A percentile compares a stretch with the other conserved stretches of the same genome.
Evolutionary conservation across 2,329 filamentous ascomycete species (phyloP).

Genomic region (Dendryphion nanum): DNA sequence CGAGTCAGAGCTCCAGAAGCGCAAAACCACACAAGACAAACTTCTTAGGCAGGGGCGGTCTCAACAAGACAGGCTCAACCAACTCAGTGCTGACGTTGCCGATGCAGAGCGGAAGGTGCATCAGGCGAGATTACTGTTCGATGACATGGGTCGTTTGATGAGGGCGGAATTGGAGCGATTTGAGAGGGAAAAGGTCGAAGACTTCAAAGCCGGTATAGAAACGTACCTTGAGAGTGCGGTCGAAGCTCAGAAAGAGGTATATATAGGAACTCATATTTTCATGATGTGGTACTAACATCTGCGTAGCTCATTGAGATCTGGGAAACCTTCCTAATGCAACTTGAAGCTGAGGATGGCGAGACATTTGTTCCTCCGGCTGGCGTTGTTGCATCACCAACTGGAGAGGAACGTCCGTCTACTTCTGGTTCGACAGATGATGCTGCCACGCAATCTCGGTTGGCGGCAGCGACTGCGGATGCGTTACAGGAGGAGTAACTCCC

Average conservation of each 20-base stretch:
- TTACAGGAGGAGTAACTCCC: too few species aligned
- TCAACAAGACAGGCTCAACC: conserved; percentile 91
- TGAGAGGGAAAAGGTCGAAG: conserved; percentile 95
- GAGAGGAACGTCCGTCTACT: conserved; percentile 1
- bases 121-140: conserved; percentile 84
- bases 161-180: conserved; percentile 87
- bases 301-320: conserved; percentile 76
- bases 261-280: background rate
- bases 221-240: conserved; percentile 96
- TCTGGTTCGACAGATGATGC: too few species aligned
- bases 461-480: too few species aligned
- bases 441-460: too few species aligned
- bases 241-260: conserved; percentile 96
- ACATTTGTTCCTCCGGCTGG: conserved; percentile 43
- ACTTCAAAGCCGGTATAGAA: conserved; percentile 97
- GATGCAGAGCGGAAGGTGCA: conserved; percentile 93
- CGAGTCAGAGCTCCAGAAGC: conserved; percentile 87
- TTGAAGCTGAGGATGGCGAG: conserved; percentile 82
- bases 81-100: conserved; percentile 88
- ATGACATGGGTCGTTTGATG: conserved; percentile 97
- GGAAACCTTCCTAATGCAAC: conserved; percentile 96
- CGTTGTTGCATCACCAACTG: conserved; percentile 30
- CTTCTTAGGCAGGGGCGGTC: conserved; percentile 91
- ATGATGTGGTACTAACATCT: conserved; percentile 10
- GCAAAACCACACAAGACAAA: conserved; percentile 87